A percentile compares a stretch with the other conserved stretches of the same genome.
These are phyloP conservation scores for Amesomyces nigricolor DNA, from an alignment of 2,329 filamentous ascomycete genomes.

Conservation along the genomic window DNA sequence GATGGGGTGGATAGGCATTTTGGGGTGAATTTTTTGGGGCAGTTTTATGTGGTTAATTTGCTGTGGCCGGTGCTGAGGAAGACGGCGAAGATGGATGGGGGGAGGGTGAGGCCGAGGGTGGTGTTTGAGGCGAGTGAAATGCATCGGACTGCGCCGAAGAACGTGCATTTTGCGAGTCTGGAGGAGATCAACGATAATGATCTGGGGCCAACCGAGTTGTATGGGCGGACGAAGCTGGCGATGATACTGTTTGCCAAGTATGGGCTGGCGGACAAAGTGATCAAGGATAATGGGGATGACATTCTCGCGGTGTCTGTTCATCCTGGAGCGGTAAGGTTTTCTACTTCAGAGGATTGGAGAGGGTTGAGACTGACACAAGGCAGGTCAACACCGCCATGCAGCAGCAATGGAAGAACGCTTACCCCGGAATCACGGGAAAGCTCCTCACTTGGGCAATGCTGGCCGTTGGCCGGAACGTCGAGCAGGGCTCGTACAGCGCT, in stretches of 20 bases:
- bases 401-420: conserved; percentile 42
- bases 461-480: conserved; percentile 32
- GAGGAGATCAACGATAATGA: conserved; percentile 40
- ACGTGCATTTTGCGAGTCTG: conserved; percentile 34
- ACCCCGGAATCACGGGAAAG: conserved; percentile 37
- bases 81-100: conserved; percentile 34
- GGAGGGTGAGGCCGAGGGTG: conserved; percentile 33
- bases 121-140: conserved; percentile 39
- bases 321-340: conserved; percentile 33
- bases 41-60: conserved; percentile 39
- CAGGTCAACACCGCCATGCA: conserved; percentile 42
- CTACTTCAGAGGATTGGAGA: neutral
- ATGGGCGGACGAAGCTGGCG: conserved; percentile 39
- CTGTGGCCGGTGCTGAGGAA: conserved; percentile 39
- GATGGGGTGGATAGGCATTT: conserved; percentile 42
- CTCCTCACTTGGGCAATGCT: conserved; percentile 34
- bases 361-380: neutral
- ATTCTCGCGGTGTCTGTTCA: conserved; percentile 39
- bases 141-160: conserved; percentile 35
- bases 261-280: conserved; percentile 36
- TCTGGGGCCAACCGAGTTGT: conserved; percentile 33
- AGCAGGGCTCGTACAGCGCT: conserved; percentile 41
- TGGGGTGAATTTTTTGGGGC: conserved; percentile 41
- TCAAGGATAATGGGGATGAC: conserved; percentile 37
- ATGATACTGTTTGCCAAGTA: conserved; percentile 40